Base-by-base conservation (phyloP, 495 filamentous ascomycete genomes). In the Talaromyces thailandensis region DNA sequence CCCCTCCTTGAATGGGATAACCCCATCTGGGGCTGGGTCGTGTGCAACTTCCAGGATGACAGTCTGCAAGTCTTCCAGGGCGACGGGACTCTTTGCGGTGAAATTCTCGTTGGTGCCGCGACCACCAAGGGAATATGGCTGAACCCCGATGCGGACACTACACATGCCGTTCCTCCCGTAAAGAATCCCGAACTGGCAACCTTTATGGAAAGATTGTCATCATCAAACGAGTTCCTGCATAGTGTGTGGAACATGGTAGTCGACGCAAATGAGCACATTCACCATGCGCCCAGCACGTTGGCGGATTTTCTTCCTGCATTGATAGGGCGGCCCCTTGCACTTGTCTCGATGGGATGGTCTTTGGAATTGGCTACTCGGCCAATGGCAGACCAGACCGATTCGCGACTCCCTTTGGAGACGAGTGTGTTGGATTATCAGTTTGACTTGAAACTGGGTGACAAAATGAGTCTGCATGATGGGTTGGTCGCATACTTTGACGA, bases 11-110 rank as follows among this genome's bases (percentile, higher is more conserved):
- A 82, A 24, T 78, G 69, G 70, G 81, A 84, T 53, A 74, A 73
- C 45, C 82, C 81, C 21, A 70, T 84, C 60, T 84, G 75, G 74
- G 82, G 83, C 1, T 85, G 82, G 82, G 35, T 84, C 0, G 67
- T 85, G 0, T 62, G 76, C 62, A 85, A 85, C 70, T 83, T 76
- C 63, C 71, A 65, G 53, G 72, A 84, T 63, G 56, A 65, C 25
- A 77, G 75, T 0, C 56, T 86, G 6, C 81, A 84, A 64, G 29
- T 85, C 14, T 84, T 84, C 64, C 45, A 70, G 0, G 37, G 62
- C 0, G 78, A 82, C 50, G 82, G 83, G 2, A 74, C 66, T 0
- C 84, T 85, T 68, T 82, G 80, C 67, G 67, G 74, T 23, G 83
- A 82, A 63, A 65, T 83, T 1, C 73, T 75, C 14, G 2, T 79